Evolutionary conservation across 495 filamentous ascomycete genomes (phyloP), one percentile per base, ranked within the genome.

Genomic region (Podospora appendiculata): DNA sequence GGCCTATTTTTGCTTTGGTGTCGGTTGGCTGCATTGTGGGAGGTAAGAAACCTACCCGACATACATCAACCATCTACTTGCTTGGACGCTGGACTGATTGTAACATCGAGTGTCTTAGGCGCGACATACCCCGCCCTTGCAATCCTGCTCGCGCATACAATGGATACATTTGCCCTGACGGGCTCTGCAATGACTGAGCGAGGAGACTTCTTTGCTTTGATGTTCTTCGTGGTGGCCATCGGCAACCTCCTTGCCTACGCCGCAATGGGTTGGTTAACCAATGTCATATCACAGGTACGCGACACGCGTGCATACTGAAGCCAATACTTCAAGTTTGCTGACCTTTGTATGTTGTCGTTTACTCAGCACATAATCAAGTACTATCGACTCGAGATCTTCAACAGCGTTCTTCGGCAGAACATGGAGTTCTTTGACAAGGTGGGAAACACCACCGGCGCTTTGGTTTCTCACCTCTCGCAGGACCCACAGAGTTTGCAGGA

Each of bases 401-500:
- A 78, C 35, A 67, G 63, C 52, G 71, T 81, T 14, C 50, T 83
- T 11, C 63, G 63, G 35, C 75, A 82, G 53, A 72, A 77, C 41
- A 75, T 79, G 35, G 58, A 68, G 1, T 87, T 84, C 62, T 88
- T 83, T 55, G 84, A 88, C 63, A 61, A 64, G 1, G 62, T 69
- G 32, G 72, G 78, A 19, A 83, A 86, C 53, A 77, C 80, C 4
- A 69, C 77, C 8, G 85, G 84, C 3, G 71, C 83, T 1, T 63
- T 88, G 39, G 75, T 76, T 6, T 74, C 79, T 4, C 74, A 73
- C 9, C 69, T 85, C 2, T 71, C 76, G 6, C 71, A 70, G 38
- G 74, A 82, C 47, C 80, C 83, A 1, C 78, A 75, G 25, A 69
- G 76, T 16, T 54, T 88, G 0, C 77, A 87, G 56, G 80, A 85